Percentiles rank a stretch among this genome's conserved stretches.
phyloP scores from a whole-genome alignment of 768 basidiomycete genomes.

The Lentinus brumalis region DNA sequence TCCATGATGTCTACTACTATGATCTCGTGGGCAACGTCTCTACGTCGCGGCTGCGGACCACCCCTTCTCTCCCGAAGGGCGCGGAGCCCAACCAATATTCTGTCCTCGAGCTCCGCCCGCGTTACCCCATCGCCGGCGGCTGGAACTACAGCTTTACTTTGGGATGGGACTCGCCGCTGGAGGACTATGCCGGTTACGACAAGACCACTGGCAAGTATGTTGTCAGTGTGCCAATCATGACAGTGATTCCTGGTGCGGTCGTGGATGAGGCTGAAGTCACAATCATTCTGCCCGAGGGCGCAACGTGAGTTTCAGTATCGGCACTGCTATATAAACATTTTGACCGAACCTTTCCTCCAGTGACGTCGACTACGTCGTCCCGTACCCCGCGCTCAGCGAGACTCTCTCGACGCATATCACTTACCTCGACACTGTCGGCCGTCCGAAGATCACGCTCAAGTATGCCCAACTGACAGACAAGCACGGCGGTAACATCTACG shows the following conservation, averaged over 20 bases:
- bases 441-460: slow-evolving; percentile 72
- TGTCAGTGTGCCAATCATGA: slow-evolving; percentile 85
- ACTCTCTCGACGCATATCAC: slow-evolving; percentile 70
- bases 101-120: slow-evolving; percentile 79
- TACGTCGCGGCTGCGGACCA: slow-evolving; percentile 79
- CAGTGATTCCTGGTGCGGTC: slow-evolving; percentile 74
- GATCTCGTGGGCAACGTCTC: slow-evolving; percentile 97
- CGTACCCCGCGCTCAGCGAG: slow-evolving; percentile 74
- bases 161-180: slow-evolving; percentile 89
- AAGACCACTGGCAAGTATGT: slow-evolving; percentile 64
- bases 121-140: slow-evolving; percentile 92
- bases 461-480: slow-evolving; percentile 78
- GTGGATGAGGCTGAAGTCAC: slow-evolving; percentile 78
- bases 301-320: slow-evolving; percentile 60
- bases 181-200: slow-evolving; percentile 70
- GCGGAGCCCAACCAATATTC: slow-evolving; percentile 56
- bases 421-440: slow-evolving; percentile 90
- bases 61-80: slow-evolving; percentile 65
- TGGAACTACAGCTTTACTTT: slow-evolving; percentile 98
- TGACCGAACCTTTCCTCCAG: slow-evolving; percentile 40
- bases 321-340: no score
- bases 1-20: slow-evolving; percentile 84
- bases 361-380: slow-evolving; percentile 72
- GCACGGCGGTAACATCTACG: slow-evolving; percentile 81
- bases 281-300: slow-evolving; percentile 92